phyloP scores from a whole-genome alignment of 768 basidiomycete genomes.

The Rhodotorula graminis region DNA sequence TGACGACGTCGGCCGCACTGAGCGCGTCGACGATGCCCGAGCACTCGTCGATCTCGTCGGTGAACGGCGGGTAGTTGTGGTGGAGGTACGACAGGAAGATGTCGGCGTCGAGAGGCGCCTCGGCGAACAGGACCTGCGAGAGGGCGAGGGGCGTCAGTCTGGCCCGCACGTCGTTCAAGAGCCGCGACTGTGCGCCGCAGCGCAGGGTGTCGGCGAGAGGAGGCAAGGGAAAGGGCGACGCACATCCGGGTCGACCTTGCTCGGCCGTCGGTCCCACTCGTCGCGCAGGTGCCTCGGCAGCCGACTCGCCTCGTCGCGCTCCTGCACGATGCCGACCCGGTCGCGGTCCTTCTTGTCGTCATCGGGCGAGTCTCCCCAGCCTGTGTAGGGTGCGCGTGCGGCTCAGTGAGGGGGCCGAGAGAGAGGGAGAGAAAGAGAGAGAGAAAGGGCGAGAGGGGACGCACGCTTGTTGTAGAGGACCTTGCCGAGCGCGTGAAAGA shows the following conservation, averaged over 20 bases:
- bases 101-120: conserved; percentile 85
- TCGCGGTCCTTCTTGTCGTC: conserved; percentile 42
- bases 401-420: neutral
- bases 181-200: too few relatives aligned
- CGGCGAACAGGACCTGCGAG: conserved; percentile 63
- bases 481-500: conserved; percentile 92
- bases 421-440: neutral
- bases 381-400: conserved; percentile 8
- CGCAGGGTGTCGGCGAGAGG: neutral
- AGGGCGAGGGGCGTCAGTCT: neutral
- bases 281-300: conserved; percentile 38
- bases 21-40: conserved; percentile 66
- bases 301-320: conserved; percentile 5
- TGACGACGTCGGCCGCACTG: conserved; percentile 67
- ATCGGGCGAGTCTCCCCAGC: conserved; percentile 39
- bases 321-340: conserved; percentile 21
- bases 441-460: neutral
- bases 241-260: conserved; percentile 45
- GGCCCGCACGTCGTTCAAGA: neutral
- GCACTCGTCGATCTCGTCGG: conserved; percentile 68
- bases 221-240: neutral
- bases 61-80: conserved; percentile 87
- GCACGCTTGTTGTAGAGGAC: conserved; percentile 90
- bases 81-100: conserved; percentile 85
- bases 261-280: conserved; percentile 24